Conservation (phyloP, 2,329 filamentous ascomycete species). For the Thermoascus crustaceus region DNA sequence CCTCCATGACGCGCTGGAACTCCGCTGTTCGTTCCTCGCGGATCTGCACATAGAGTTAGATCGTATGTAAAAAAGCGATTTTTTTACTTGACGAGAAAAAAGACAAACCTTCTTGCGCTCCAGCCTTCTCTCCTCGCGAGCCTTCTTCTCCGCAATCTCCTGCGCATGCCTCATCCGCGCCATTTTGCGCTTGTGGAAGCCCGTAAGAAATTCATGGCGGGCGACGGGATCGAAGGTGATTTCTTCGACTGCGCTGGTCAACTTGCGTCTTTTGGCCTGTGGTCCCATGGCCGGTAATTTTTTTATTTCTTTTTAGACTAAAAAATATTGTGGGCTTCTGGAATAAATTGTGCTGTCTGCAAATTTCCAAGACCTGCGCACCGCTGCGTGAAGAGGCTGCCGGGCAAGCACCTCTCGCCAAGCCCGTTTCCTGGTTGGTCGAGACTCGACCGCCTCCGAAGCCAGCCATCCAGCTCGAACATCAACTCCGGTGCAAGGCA, state of each 20-base stretch:
- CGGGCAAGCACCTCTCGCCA: no score
- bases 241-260: slow-evolving; percentile 58
- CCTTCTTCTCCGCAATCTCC: slow-evolving; percentile 68
- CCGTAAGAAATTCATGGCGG: slow-evolving; percentile 80
- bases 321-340: slow-evolving; percentile 15
- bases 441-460: slow-evolving; percentile 29
- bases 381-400: no score
- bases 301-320: slow-evolving; percentile 1
- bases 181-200: slow-evolving; percentile 92
- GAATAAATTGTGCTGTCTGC: background rate
- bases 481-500: slow-evolving; percentile 7
- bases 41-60: slow-evolving; percentile 47
- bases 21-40: slow-evolving; percentile 75
- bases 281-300: slow-evolving; percentile 40
- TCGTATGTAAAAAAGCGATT: background rate
- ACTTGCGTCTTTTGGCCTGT: slow-evolving; percentile 59
- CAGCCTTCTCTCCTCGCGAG: slow-evolving; percentile 65
- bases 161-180: slow-evolving; percentile 78
- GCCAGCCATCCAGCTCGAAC: slow-evolving; percentile 10
- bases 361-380: background rate
- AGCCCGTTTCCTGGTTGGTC: slow-evolving; percentile 17
- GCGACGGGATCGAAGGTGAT: slow-evolving; percentile 75
- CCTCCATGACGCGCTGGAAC: slow-evolving; percentile 70
- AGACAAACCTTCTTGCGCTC: slow-evolving; percentile 63
- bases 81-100: background rate